Conservation (phyloP, 2,329 filamentous ascomycete genomes). For the Hypoxylon sp. region DNA sequence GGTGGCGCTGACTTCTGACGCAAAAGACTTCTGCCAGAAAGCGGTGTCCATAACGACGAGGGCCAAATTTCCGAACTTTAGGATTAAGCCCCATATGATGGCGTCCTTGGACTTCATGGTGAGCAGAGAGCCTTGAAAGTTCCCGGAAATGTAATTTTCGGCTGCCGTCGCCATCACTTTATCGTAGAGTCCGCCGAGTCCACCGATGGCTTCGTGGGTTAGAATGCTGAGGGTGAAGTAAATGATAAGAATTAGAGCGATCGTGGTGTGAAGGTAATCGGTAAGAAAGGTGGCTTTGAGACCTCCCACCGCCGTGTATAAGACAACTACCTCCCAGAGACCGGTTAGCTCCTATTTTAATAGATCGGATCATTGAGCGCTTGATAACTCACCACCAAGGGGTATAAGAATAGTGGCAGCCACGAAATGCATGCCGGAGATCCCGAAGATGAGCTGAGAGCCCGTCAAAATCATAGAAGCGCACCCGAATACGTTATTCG, state of each 20-base stretch:
- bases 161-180: conserved; percentile 57
- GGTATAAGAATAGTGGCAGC: conserved; percentile 60
- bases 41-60: conserved; percentile 64
- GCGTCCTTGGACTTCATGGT: conserved; percentile 61
- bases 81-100: conserved; percentile 58
- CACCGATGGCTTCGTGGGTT: conserved; percentile 56
- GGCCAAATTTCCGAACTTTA: conserved; percentile 62
- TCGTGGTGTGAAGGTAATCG: conserved; percentile 61
- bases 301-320: conserved; percentile 62
- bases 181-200: conserved; percentile 58
- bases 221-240: conserved; percentile 61
- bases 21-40: conserved; percentile 66
- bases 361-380: not conserved
- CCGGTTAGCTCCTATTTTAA: not conserved
- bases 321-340: conserved; percentile 52
- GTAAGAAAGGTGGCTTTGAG: conserved; percentile 63
- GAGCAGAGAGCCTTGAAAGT: conserved; percentile 60
- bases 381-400: conserved; percentile 52
- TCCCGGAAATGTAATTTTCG: conserved; percentile 58
- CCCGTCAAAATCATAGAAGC: conserved; percentile 60
- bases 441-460: conserved; percentile 59
- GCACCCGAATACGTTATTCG: conserved; percentile 59
- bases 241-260: conserved; percentile 61
- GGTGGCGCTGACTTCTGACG: conserved; percentile 59
- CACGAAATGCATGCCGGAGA: conserved; percentile 61